Conservation (phyloP, 768 basidiomycete genomes). For the Leccinum olivaceopallidum region DNA sequence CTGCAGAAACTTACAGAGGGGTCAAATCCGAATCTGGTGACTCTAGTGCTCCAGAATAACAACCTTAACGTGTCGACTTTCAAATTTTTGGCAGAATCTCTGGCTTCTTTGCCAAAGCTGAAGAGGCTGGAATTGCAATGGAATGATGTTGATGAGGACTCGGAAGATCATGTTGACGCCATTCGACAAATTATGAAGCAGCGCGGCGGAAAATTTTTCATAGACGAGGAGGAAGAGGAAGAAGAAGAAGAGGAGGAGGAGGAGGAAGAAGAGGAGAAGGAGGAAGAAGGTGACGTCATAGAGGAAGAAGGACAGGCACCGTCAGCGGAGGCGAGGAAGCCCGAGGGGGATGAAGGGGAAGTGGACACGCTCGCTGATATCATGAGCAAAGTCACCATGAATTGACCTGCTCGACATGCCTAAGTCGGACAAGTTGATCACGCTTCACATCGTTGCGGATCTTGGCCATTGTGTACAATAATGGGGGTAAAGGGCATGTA, state of each 20-base stretch:
- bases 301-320: conserved; percentile 24
- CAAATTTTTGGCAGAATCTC: conserved; percentile 62
- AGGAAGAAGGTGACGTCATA: conserved; percentile 33
- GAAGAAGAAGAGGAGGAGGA: conserved; percentile 61
- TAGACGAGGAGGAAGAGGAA: conserved; percentile 80
- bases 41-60: conserved; percentile 87
- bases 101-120: conserved; percentile 60
- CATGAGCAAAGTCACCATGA: conserved; percentile 62
- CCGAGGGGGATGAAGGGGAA: conserved; percentile 37
- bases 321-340: conserved; percentile 26
- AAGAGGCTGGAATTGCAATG: conserved; percentile 83
- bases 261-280: conserved; percentile 46
- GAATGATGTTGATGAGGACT: conserved; percentile 84
- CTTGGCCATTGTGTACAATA: neutral
- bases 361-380: conserved; percentile 65
- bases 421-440: neutral
- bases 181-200: conserved; percentile 56
- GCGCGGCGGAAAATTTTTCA: conserved; percentile 65
- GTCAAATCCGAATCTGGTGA: conserved; percentile 70
- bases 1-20: conserved; percentile 63
- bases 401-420: conserved; percentile 22
- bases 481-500: conserved; percentile 15
- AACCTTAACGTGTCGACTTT: conserved; percentile 78
- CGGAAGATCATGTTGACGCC: conserved; percentile 53
- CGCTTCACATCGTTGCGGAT: conserved; percentile 2